Conservation (phyloP, 805 yeast species). For the Kregervanrija fluxuum region DNA sequence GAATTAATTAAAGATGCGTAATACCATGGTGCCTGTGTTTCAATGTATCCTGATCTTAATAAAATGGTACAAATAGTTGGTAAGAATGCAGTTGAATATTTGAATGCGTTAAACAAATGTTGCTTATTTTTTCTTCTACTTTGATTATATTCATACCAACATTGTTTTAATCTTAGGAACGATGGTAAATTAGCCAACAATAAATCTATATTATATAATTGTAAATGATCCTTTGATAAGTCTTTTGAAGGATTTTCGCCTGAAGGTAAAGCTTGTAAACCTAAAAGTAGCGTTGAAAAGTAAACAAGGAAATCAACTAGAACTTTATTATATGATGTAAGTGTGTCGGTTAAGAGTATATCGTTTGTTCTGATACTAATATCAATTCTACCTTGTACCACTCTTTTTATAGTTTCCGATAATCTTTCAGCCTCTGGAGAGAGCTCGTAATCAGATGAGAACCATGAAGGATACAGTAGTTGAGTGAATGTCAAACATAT, state of each 20-base stretch:
- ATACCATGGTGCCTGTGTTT: constrained; percentile 36
- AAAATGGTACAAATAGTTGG: constrained; percentile 39
- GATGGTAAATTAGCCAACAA: constrained; percentile 46
- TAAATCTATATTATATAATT: constrained; percentile 24
- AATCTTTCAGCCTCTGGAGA: constrained; percentile 37
- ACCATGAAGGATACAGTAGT: constrained; percentile 29
- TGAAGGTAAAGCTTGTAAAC: constrained; percentile 27
- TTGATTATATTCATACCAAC: constrained; percentile 57
- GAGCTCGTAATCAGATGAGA: constrained; percentile 10
- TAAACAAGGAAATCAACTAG: constrained; percentile 63
- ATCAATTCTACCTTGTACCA: constrained; percentile 55
- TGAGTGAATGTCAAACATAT: constrained; percentile 28
- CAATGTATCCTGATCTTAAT: constrained; percentile 20
- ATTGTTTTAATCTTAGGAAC: constrained; percentile 74
- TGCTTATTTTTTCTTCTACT: constrained; percentile 37
- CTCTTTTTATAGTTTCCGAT: constrained; percentile 42
- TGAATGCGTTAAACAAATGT: constrained; percentile 65
- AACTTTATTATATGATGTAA: constrained; percentile 75
- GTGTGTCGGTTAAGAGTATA: constrained; percentile 73
- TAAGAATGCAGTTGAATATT: constrained; percentile 58
- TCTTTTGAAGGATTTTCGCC: constrained; percentile 13
- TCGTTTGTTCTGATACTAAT: constrained; percentile 62
- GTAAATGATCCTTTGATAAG: constrained; percentile 26
- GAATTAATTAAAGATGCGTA: constrained; percentile 52
- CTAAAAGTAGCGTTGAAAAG: constrained; percentile 37